Evolutionary conservation across 768 basidiomycete genomes (phyloP).

Genomic region (Kwoniella sp.): DNA sequence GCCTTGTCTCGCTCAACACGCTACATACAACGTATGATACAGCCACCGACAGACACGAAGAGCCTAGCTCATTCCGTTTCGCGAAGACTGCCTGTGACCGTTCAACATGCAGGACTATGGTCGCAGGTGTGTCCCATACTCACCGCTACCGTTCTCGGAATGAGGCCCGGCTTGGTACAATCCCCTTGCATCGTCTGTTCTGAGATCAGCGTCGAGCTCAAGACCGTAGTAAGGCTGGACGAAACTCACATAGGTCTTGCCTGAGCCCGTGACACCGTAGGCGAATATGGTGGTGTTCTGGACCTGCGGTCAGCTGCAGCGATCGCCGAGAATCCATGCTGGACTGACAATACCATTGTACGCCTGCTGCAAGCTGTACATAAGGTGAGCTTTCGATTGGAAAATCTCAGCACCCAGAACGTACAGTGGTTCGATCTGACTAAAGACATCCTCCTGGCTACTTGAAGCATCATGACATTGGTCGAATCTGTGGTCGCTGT

Average conservation of each 20-base stretch:
- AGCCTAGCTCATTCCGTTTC: slow-evolving; percentile 43
- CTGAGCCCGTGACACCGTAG: slow-evolving; percentile 85
- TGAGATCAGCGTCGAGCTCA: not conserved
- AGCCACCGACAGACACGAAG: slow-evolving; percentile 55
- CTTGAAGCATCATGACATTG: slow-evolving; percentile 69
- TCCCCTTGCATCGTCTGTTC: slow-evolving; percentile 82
- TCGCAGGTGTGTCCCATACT: slow-evolving; percentile 18
- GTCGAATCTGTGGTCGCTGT: slow-evolving; percentile 66
- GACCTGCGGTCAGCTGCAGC: not conserved
- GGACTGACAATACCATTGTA: slow-evolving; percentile 70
- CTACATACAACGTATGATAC: slow-evolving; percentile 58
- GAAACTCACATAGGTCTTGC: slow-evolving; percentile 60
- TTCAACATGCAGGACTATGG: not conserved
- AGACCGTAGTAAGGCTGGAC: no score
- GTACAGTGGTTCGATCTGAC: slow-evolving; percentile 63
- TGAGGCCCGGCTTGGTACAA: slow-evolving; percentile 69
- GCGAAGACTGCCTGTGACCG: slow-evolving; percentile 14
- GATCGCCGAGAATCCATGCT: not conserved
- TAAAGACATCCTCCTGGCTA: slow-evolving; percentile 72
- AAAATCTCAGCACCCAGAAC: not conserved
- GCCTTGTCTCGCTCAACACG: not conserved
- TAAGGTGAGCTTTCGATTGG: no score
- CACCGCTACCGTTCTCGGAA: slow-evolving; percentile 73
- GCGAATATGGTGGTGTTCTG: slow-evolving; percentile 84
- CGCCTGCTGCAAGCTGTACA: slow-evolving; percentile 61